Base-by-base conservation (phyloP, 495 filamentous ascomycete genomes). In the Beverwykella pulmonaria region DNA sequence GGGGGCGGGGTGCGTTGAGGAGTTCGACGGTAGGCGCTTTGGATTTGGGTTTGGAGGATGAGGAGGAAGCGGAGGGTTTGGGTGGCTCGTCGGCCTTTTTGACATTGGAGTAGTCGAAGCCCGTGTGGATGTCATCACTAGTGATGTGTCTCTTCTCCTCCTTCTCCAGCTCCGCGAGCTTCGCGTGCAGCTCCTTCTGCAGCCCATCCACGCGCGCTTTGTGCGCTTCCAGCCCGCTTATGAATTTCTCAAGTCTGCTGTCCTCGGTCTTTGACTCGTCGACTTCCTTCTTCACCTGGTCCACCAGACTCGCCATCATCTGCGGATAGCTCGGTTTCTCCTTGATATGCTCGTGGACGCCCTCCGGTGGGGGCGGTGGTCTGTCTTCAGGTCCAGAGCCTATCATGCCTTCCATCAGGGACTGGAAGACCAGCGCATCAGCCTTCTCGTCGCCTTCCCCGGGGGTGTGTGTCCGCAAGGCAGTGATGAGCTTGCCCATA, bases 301-400 rank as follows among this genome's bases (percentile, higher is more conserved):
- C 94, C 7, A 97, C 84, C 67, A 98, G 70, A 5, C 87, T 84
- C 29, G 91, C 89, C 89, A 98, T 92, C 94, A 98, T 98, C 79
- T 92, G 89, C 19, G 91, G 93, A 73, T 96, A 98, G 5, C 88
- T 90, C 0, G 92, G 92, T 59, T 89, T 85, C 70, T 92, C 88
- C 67, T 83, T 80, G 69, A 88, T 86, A 63, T 91, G 79, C 36
- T 85, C 83, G 73, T 95, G 88, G 34, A 96, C 88, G 23, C 90
- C 92, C 61, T 86, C 88, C 23, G 92, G 87, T 25, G 92, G 88
- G 23, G 80, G 71, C 2, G 87, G 87, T 17, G 90, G 87, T 73
- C 86, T 80, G 77, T 97, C 92, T 77, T 97, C 92, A 32, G 93
- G 85, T 1, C 53, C 61, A 36, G 87, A 84, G 62, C 91, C 86